Base-by-base conservation (phyloP, 306 rosid species). In the Pyrus bretschneideri region DNA sequence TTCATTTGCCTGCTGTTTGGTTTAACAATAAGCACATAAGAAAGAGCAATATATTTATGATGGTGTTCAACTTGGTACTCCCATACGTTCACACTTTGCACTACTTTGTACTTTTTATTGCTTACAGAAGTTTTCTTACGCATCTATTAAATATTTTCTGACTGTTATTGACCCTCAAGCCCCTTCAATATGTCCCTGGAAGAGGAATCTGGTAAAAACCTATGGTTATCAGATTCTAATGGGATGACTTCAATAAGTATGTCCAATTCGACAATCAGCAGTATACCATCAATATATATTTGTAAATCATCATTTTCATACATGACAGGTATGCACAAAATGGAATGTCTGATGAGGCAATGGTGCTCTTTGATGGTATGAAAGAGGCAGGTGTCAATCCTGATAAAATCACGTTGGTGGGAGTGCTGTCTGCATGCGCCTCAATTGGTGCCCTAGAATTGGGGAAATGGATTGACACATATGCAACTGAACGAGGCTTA, bases 301-400 rank as follows among this genome's bases (percentile, higher is more conserved):
- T 18, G n/a, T 27, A 17, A 49, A 21, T 22, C 15, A 44, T 44
- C 54, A 38, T 38, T 38, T 38, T 38, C 42, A 38, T 0, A 38
- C 9, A 0, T 38, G 42, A 38, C 42, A 38, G 98, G 69, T 94
- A 92, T 83, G 93, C 98, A 70, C 97, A 94, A 84, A 92, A 89
- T 78, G 98, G 97, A 64, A 89, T 82, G 91, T 93, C 97, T 3
- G 95, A 90, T 69, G 89, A 90, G 84, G 93, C 98, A 15, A 86
- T 90, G 45, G 71, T 78, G 81, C 77, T 92, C 59, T 92, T 85
- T 80, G 85, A 90, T 72, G 46, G 33, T 82, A 94, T 94, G 97
- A 85, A 78, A 85, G 88, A 79, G 73, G 87, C 67, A 14, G 69
- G 76, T 68, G 74, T 86, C 69, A 79, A 42, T 79, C 91, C 90